Evolutionary conservation across 2,329 filamentous ascomycete genomes (phyloP), one percentile per base, ranked within the genome.

Genomic region (Cladosporium colombiae): DNA sequence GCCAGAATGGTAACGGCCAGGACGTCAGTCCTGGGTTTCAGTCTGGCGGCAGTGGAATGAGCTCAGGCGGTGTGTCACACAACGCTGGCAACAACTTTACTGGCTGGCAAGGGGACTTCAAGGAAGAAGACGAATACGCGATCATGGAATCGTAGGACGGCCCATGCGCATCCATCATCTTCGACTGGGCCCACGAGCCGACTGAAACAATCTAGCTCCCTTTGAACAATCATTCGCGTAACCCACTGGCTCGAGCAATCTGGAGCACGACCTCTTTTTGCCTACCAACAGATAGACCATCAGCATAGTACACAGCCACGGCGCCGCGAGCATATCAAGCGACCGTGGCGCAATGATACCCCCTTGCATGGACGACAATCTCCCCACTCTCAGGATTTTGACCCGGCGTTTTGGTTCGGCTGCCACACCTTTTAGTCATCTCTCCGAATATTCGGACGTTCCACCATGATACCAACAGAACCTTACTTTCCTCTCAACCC

Each of bases 71-170:
- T 69, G 71, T 74, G 65, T 73, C 72, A 57, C 80, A 83, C 58
- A 83, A 85, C 68, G 85, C 81, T 75, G 52, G 52, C 25, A 46
- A 52, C 55, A 55, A 56, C 50, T 65, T 59, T 33, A 37, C 27
- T 37, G 53, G 55, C 74, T 71, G 73, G 71, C 67, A 72, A 77
- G 73, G 80, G 73, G 89, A 89, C 76, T 92, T 97, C 81, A 97
- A 97, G 79, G 93, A 97, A 77, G 93, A 97, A 79, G 93, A 97
- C 72, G 93, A 97, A 80, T 96, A 91, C 74, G 88, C 88, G 74
- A 95, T 96, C 74, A 96, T 96, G 91, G 91, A 65, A n/a, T 61
- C 58, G 46, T 65, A 65, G 64, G 33, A 56, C 21, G 59, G 33
- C 37, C 61, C 61, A 23, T 27, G n/a, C 31, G 46, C 23, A 23